These are phyloP conservation scores for Echium plantagineum DNA, from an alignment of 257 asterid genomes.

Conservation along the genomic window DNA sequence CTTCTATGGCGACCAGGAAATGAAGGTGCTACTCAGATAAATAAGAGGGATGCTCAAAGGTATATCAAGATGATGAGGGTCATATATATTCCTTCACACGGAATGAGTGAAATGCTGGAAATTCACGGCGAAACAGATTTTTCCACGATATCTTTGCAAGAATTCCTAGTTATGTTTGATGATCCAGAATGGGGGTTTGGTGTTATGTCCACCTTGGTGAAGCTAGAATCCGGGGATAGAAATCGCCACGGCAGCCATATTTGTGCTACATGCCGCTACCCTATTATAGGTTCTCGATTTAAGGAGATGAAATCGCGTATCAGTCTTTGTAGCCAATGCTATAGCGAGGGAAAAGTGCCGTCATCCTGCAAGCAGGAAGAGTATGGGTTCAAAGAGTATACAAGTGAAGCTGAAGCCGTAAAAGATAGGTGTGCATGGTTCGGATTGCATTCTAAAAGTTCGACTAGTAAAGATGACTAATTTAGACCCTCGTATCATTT, in stretches of 20 bases:
- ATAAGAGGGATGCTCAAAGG: constrained; percentile 59
- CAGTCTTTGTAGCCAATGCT: constrained; percentile 79
- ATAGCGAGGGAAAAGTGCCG: constrained; percentile 88
- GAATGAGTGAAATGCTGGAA: constrained; percentile 69
- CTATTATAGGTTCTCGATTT: constrained; percentile 87
- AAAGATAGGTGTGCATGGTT: constrained; percentile 91
- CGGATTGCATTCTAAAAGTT: constrained; percentile 50
- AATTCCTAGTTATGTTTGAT: constrained; percentile 68
- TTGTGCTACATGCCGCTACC: constrained; percentile 78
- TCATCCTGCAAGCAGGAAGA: constrained; percentile 63
- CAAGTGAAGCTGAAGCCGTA: constrained; percentile 70
- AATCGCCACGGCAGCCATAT: constrained; percentile 82
- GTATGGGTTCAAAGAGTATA: constrained; percentile 78
- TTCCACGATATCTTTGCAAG: constrained; percentile 44
- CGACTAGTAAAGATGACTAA: constrained; percentile 43
- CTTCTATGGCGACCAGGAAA: constrained; percentile 86
- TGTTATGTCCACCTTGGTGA: constrained; percentile 52
- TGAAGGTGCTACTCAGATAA: constrained; percentile 57
- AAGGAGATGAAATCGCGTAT: constrained; percentile 66
- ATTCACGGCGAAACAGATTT: constrained; percentile 61
- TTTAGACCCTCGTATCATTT: constrained; percentile 5
- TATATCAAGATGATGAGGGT: constrained; percentile 70
- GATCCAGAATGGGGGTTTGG: constrained; percentile 94
- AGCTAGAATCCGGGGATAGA: constrained; percentile 83
- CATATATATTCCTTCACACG: constrained; percentile 70